Base-by-base conservation (phyloP, 306 rosid species). In the Vigna nakashimae region DNA sequence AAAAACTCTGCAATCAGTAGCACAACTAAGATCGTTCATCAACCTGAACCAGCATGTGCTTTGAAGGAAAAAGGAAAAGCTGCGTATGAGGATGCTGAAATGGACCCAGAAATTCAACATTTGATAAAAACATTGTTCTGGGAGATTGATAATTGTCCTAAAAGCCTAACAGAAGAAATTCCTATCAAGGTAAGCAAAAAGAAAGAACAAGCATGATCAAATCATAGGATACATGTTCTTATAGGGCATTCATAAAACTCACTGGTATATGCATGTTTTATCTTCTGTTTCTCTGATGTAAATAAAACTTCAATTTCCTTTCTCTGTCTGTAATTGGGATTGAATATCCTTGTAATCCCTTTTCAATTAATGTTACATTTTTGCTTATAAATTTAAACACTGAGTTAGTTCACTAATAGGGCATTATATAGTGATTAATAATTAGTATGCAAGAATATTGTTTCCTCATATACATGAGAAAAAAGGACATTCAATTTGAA, bases 61-160 rank as follows among this genome's bases (percentile, higher is more conserved):
- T 10, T 22, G 40, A 16, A 40, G 51, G n/a, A 14, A 14, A 38
- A 53, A 14, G 13, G 5, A 71, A 55, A 53, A 20, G 22, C 53
- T 38, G 51, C 10, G 22, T 22, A 38, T 20, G 64, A 32, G 13
- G 52, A 72, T 36, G 65, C 32, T 18, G 78, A 57, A 17, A n/a
- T 26, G 53, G 69, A 74, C 43, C 69, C 57, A 10, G 78, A 74
- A 4, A 74, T 58, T 26, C 12, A 42, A 43, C 26, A 74, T 58
- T 40, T 58, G 20, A 43, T 74, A 24, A 1, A 45, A 40, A 9
- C 57, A 16, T 60, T 60, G 7, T 58, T 73, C 28, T 74, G 78
- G 78, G 18, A 38, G 53, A 50, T 55, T 56, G 66, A 72, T n/a
- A 14, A 72, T 8, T 38, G 40, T 38, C 77, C 65, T 55, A 53